Base-by-base conservation (phyloP, 371 early-diverging fungal genomes). In the Capniomyces stellatus region DNA sequence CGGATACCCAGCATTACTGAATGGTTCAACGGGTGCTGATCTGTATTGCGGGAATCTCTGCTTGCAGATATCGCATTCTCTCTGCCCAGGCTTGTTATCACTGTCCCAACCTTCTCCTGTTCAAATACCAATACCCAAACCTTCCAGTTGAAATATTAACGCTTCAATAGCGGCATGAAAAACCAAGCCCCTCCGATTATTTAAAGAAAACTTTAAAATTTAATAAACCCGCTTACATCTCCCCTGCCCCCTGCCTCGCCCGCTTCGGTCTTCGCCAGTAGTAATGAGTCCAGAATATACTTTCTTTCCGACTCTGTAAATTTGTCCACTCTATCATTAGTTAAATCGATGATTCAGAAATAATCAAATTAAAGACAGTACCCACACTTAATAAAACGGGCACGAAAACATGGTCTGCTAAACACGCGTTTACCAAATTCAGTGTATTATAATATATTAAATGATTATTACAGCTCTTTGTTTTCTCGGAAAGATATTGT, bases 1-100 rank as follows among this genome's bases (percentile, higher is more conserved):
- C 52, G 60, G 18, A 75, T 70, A 46, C 70, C 64, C 21, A 61
- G 54, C 72, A 75, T 73, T 3, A 52, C 59, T 1, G 74, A 71
- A 43, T 75, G 75, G 8, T 49, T 35, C 29, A 74, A 59, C n/a
- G 74, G 74, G 51, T 74, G 61, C 0, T 30, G 43, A 1, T 43
- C 23, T 23, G 29, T 22, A 0, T 6, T 2, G 2, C 62, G 51
- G 22, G 10, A 40, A 42, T 69, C 75, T 0, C 18, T 29, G 1
- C 57, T 46, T 39, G 31, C 29, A 2, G 61, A 65, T 10, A 71
- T 23, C 6, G 43, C 43, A 2, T 43, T n/a, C 21, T 54, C 56
- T 22, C 59, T 52, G 19, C 43, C 8, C 3, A 61, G 55, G 12
- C 46, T 67, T 10, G 54, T 58, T 18, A 61, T 54, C 8, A 56